Evolutionary conservation across 768 basidiomycete genomes (phyloP).

Genomic region (Lactarius akahatsu): DNA sequence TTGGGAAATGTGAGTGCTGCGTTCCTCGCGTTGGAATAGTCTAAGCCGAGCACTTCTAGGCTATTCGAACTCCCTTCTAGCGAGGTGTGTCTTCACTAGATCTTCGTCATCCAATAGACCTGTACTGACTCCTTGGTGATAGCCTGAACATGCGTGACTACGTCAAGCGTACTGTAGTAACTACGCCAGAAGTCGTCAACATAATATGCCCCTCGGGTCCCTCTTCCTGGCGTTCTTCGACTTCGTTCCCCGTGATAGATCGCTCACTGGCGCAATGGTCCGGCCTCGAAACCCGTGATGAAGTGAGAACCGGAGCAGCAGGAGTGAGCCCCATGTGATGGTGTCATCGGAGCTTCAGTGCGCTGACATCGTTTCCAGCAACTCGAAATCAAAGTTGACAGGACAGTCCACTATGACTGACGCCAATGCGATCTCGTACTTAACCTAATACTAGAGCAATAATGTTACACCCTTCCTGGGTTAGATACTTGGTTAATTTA

Average conservation of each 20-base stretch:
- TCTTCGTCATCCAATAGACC: background rate
- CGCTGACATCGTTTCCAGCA: slow-evolving; percentile 2
- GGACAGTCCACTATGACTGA: slow-evolving; percentile 11
- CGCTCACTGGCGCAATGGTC: background rate
- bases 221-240: background rate
- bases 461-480: background rate
- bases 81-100: slow-evolving; percentile 11
- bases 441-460: background rate
- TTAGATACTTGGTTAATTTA: background rate
- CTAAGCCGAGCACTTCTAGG: background rate
- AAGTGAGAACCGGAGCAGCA: background rate
- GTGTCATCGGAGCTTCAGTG: background rate
- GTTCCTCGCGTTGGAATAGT: background rate
- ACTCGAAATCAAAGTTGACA: slow-evolving; percentile 19
- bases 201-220: slow-evolving; percentile 1
- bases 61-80: slow-evolving; percentile 25
- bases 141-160: slow-evolving; percentile 28
- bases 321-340: background rate
- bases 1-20: slow-evolving; percentile 21
- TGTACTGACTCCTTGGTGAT: background rate
- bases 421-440: background rate
- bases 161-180: slow-evolving; percentile 9
- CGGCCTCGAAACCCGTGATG: slow-evolving; percentile 3
- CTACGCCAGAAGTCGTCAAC: background rate
- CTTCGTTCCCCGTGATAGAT: background rate